phyloP scores from a whole-genome alignment of 2,329 filamentous ascomycete species.

The Triangularia verruculosa region DNA sequence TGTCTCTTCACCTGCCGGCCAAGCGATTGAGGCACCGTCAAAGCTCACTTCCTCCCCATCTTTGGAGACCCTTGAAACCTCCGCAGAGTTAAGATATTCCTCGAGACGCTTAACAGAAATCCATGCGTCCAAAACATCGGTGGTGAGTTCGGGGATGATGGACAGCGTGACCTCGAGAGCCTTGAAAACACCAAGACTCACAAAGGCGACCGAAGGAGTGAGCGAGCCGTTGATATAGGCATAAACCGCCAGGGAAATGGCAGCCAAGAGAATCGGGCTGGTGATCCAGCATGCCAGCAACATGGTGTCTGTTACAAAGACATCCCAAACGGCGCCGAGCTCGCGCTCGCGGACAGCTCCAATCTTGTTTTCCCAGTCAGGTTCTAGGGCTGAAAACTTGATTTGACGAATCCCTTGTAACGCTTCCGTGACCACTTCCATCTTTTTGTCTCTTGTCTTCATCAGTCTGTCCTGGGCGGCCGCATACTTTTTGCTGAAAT shows the following conservation, averaged over 20 bases:
- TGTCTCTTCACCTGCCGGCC: constrained; percentile 64
- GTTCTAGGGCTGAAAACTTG: constrained; percentile 76
- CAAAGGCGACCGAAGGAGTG: constrained; percentile 73
- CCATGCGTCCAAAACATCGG: constrained; percentile 67
- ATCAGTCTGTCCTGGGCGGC: constrained; percentile 66
- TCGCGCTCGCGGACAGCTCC: constrained; percentile 62
- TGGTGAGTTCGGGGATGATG: constrained; percentile 69
- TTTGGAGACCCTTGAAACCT: constrained; percentile 54
- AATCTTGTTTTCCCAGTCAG: constrained; percentile 72
- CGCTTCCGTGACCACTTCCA: constrained; percentile 72
- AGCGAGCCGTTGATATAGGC: constrained; percentile 61
- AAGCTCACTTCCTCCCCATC: constrained; percentile 62
- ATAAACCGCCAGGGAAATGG: constrained; percentile 67
- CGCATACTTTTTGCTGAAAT: constrained; percentile 62
- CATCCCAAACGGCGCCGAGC: constrained; percentile 62
- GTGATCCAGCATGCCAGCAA: constrained; percentile 68
- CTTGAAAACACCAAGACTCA: constrained; percentile 71
- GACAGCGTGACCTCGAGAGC: constrained; percentile 70
- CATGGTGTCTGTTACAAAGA: constrained; percentile 61
- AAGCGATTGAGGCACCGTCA: constrained; percentile 66
- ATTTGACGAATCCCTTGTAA: constrained; percentile 79
- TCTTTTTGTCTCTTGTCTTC: constrained; percentile 72
- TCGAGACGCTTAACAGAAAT: constrained; percentile 72
- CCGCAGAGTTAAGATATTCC: constrained; percentile 64
- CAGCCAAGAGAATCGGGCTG: constrained; percentile 70